Evolutionary conservation across 306 rosid genomes (phyloP), one percentile per base, ranked within the genome.

Genomic region (Canavalia gladiata): DNA sequence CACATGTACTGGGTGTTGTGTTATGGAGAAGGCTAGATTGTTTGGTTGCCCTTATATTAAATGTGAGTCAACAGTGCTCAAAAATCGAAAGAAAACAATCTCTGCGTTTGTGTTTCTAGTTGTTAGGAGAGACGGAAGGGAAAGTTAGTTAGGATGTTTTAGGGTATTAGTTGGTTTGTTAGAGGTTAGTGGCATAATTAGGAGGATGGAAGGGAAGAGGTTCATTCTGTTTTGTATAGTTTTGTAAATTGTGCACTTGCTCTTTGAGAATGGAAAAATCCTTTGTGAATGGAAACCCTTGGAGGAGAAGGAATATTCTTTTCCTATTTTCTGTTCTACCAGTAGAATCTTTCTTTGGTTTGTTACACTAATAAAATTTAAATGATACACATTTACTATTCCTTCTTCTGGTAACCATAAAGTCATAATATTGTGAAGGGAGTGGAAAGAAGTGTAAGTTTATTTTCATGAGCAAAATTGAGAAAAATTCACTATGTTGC

Each of bases 341-440:
- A 18, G 25, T 18, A 18, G 25, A 18, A 18, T 18, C 25, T 18
- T 18, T 18, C 25, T 18, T 18, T 18, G 25, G 25, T 18, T 18
- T 18, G 25, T 18, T 18, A 18, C 25, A 18, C 25, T 18, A 34
- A 58, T 47, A 68, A 55, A 46, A 5, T 35, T 25, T 57, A 45
- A 28, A 67, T 55, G 5, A 45, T 56, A 33, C 47, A 28, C 72
- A 78, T 63, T 80, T 42, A 34, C 39, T 8, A 50, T 76, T 39
- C 18, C 33, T 63, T 41, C 13, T 46, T 46, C 62, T 8, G 9
- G 18, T 18, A 8, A 28, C 13, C 45, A 33, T 47, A n/a, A 55
- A 45, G 35, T 41, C 70, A 29, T n/a, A 37, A 11, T 57, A 8
- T 39, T 11, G 31, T 42, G 29, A 29, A 74, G n/a, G 8, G 33